phyloP scores from a whole-genome alignment of 1,284 basidiomycete genomes.

The Apiotrichum akiyoshidainum region DNA sequence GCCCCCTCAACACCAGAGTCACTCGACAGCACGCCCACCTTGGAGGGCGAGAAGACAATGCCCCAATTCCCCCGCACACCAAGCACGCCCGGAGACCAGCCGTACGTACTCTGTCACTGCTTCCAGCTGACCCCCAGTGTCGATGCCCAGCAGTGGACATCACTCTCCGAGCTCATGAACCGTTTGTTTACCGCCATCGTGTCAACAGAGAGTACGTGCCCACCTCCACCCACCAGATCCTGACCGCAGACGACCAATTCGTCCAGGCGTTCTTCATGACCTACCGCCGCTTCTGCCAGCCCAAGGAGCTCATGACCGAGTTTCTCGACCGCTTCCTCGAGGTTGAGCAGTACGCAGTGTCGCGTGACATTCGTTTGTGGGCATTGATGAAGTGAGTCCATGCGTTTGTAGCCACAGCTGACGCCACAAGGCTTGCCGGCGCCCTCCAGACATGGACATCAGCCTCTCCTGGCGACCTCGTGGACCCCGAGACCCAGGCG shows the following conservation, averaged over 20 bases:
- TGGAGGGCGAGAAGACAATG: slow-evolving; percentile 7
- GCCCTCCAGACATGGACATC: slow-evolving; percentile 45
- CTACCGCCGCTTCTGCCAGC: slow-evolving; percentile 46
- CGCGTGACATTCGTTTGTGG: slow-evolving; percentile 42
- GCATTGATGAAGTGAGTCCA: slow-evolving; percentile 43
- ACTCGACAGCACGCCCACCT: slow-evolving; percentile 7
- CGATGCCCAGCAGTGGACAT: slow-evolving; percentile 6
- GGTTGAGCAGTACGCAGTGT: slow-evolving; percentile 33
- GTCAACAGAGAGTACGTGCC: slow-evolving; percentile 36
- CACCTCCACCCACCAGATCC: not conserved
- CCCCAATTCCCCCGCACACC: slow-evolving; percentile 3
- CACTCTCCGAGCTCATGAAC: slow-evolving; percentile 35
- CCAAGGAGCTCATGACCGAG: slow-evolving; percentile 40
- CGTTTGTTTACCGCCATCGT: slow-evolving; percentile 43
- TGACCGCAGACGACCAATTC: slow-evolving; percentile 33
- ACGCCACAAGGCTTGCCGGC: slow-evolving; percentile 35
- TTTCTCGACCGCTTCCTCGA: slow-evolving; percentile 40
- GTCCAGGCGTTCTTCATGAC: slow-evolving; percentile 45
- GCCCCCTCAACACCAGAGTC: slow-evolving; percentile 1
- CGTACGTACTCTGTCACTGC: no score
- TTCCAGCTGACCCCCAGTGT: not conserved
- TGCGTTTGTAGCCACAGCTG: not conserved
- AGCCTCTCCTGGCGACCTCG: slow-evolving; percentile 46
- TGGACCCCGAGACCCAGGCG: slow-evolving; percentile 22
- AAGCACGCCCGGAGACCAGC: not conserved